Percentiles rank a stretch among this genome's conserved stretches.
Conservation (phyloP, 2,329 filamentous ascomycete species). For the Alternaria solani region DNA sequence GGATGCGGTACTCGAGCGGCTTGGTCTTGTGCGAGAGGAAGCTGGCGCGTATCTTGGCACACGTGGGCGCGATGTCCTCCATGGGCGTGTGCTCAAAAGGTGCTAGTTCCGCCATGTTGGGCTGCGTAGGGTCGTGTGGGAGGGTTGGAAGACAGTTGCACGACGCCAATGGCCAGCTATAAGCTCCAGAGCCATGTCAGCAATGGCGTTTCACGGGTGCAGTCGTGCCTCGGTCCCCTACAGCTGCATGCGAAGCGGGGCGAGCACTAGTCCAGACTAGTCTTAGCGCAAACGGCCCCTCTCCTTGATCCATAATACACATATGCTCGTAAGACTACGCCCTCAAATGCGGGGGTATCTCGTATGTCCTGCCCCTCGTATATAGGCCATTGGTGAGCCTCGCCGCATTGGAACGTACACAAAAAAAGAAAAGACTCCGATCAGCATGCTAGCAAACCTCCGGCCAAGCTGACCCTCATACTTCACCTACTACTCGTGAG, state of each 20-base stretch:
- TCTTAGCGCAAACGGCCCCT: not conserved
- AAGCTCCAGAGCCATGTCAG: not conserved
- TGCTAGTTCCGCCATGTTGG: constrained; percentile 20
- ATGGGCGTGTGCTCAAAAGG: constrained; percentile 49
- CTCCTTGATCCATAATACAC: not conserved
- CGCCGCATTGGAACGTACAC: not conserved
- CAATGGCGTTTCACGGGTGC: constrained; percentile 6
- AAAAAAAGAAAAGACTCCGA: not conserved
- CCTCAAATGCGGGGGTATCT: too few species aligned
- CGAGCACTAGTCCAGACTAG: not conserved
- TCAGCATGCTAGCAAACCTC: not conserved
- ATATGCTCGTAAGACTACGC: too few species aligned
- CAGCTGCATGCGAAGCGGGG: not conserved
- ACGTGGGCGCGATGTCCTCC: constrained; percentile 43
- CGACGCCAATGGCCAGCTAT: constrained; percentile 9
- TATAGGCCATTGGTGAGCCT: not conserved
- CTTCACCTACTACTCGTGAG: not conserved
- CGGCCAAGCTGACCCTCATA: not conserved
- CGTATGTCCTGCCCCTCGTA: too few species aligned
- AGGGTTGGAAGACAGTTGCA: not conserved
- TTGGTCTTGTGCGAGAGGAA: constrained; percentile 84
- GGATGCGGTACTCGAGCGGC: constrained; percentile 79
- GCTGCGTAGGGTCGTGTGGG: not conserved
- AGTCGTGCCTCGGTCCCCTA: constrained; percentile 11
- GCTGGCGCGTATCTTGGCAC: constrained; percentile 67